Base-by-base conservation (phyloP, 208 protist genomes). In the Trypanosoma rangeli region DNA sequence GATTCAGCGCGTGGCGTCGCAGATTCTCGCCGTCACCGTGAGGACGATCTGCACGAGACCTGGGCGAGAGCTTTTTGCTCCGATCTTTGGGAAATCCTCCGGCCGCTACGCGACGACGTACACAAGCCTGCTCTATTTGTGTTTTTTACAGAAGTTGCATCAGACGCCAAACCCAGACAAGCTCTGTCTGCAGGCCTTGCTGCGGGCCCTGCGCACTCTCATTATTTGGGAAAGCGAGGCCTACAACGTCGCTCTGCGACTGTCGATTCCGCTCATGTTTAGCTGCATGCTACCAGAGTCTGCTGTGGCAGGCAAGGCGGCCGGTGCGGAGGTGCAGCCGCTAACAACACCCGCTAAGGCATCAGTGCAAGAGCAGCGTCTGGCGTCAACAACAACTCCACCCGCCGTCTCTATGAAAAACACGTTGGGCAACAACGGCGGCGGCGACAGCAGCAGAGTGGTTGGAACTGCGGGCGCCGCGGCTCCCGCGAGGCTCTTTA, bases 71-170 rank as follows among this genome's bases (percentile, higher is more conserved):
- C 12, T 56, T 7, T 67, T 75, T 80, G 3, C 24, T 16, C 55
- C 64, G 35, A 29, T 73, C 62, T 74, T 85, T 84, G 16, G 73
- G 76, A 24, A 26, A 26, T 68, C 54, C 2, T 62, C 59, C 49
- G 62, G 60, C 42, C 57, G 63, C 5, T 80, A 80, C 62, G 78
- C 80, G 20, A 69, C 80, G 16, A 86, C 83, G 28, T 90, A 93
- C 64, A 80, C 84, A 33, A 80, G 83, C 5, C 70, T 90, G 26
- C 68, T 93, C 13, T 87, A 89, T 44, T 49, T 93, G 42, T 80
- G 84, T 31, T 72, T 86, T 48, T 78, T 93, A 20, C 78, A 90
- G 69, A 81, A 70, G 33, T 78, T 86, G 48, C 37, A 56, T 9
- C 46, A 67, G 28, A 0, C n/a, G 5, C 8, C 22, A 5, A 44